Percentiles rank a stretch among this genome's conserved stretches.
Evolutionary conservation across 2,329 filamentous ascomycete species (phyloP).

Genomic region (Periconia sp.): DNA sequence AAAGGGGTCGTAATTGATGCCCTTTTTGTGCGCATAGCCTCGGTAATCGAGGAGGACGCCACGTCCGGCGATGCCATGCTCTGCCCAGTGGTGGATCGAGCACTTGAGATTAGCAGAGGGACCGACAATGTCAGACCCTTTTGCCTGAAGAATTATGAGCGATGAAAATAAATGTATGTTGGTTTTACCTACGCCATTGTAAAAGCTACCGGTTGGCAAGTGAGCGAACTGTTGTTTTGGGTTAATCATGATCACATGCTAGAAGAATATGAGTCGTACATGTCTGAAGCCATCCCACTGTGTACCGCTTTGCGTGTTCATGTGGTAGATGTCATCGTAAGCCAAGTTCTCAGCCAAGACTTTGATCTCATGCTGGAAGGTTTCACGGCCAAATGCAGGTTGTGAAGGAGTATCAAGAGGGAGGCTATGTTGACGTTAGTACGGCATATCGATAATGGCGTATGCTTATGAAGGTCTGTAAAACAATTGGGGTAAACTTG

Average conservation of each 20-base stretch:
- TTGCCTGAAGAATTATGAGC: constrained; percentile 32
- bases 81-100: constrained; percentile 54
- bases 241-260: too few species aligned
- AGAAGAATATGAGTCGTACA: constrained; percentile 12
- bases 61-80: constrained; percentile 53
- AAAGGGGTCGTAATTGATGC: constrained; percentile 50
- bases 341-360: constrained; percentile 38
- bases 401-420: constrained; percentile 60
- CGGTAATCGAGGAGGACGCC: constrained; percentile 54
- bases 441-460: too few species aligned
- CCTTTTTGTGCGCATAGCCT: constrained; percentile 49
- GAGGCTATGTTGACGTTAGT: constrained; percentile 45
- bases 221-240: constrained; percentile 49
- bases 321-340: constrained; percentile 51
- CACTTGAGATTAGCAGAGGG: constrained; percentile 51
- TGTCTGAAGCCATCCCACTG: constrained; percentile 56
- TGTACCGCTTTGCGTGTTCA: constrained; percentile 54
- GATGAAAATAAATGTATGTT: constrained; percentile 1
- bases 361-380: constrained; percentile 63
- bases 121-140: constrained; percentile 49
- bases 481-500: constrained; percentile 9
- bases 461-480: background rate
- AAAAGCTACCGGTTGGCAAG: constrained; percentile 46
- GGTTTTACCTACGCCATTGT: constrained; percentile 42
- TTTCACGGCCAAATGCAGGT: constrained; percentile 59